Base-by-base conservation (phyloP, 192 early-diverging fungal genomes). In the Funneliformis geosporum region DNA sequence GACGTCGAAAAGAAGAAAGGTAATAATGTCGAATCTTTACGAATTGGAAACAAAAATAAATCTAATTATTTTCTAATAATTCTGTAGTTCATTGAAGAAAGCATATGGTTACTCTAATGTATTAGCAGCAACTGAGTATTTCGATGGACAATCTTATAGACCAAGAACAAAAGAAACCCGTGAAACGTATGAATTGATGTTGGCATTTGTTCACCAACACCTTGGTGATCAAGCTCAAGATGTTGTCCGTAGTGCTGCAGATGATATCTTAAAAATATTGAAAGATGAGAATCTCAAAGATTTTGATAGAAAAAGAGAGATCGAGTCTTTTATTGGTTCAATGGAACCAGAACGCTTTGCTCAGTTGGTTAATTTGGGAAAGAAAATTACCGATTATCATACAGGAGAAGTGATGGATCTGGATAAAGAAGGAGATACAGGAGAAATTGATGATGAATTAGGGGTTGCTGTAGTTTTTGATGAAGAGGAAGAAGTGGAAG, bases 381-480 rank as follows among this genome's bases (percentile, higher is more conserved):
- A 96, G 79, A 94, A 95, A 76, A 95, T 99, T 67, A 98, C 97
- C 6, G 98, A 99, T 80, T 99, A 94, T 66, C 65, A 88, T 9
- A 74, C 82, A 5, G 89, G 80, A n/a, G 89, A 88, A 5, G 84
- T 82, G 10, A 83, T 85, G 80, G 88, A 82, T 39, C 88, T 85
- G 5, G 95, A 92, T 59, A 89, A 90, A 59, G 88, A 86, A 43
- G 87, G 85, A 27, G 87, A 85, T 39, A 55, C 82, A 8, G 92
- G 83, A 66, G 90, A 87, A 7, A 90, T 89, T 42, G 97, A 96
- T 60, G 95, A 98, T 60, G 94, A 96, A 79, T 83, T 92, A 12
- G 97, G 96, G 64, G 95, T 99, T 21, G 96, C 97, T 5, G 97
- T 99, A 18, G 93, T 96, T 1, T 97, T 99, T 85, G 97, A 96